These are phyloP conservation scores for Nelumbo lutea DNA, from an alignment of 164 flowering plant genomes.

Conservation along the genomic window DNA sequence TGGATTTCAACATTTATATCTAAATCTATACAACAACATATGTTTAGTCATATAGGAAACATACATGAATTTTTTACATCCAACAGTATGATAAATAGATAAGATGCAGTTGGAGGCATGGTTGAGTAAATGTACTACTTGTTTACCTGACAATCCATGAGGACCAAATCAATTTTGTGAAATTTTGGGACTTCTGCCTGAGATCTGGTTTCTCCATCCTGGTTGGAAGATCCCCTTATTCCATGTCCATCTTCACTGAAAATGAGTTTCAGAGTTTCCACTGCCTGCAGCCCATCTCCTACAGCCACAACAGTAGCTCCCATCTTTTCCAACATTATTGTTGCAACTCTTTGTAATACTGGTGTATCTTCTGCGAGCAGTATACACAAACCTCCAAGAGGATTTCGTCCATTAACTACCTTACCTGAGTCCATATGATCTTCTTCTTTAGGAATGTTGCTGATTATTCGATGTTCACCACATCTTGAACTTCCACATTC, in stretches of 20 bases:
- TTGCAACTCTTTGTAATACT: slow-evolving; percentile 86
- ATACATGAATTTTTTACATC: not conserved
- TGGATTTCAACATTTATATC: not conserved
- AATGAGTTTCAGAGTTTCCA: slow-evolving; percentile 55
- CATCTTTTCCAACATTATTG: slow-evolving; percentile 88
- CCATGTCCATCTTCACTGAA: slow-evolving; percentile 25
- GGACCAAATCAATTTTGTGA: slow-evolving; percentile 65
- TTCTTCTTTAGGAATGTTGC: slow-evolving; percentile 19
- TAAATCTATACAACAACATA: not conserved
- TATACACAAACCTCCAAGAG: slow-evolving; percentile 69
- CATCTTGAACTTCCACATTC: slow-evolving; percentile 10
- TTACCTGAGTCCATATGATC: slow-evolving; percentile 17
- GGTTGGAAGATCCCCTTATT: slow-evolving; percentile 14
- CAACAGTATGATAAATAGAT: not conserved
- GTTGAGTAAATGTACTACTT: not conserved
- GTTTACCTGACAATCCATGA: slow-evolving; percentile 96
- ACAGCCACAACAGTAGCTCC: slow-evolving; percentile 79
- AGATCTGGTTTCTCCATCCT: slow-evolving; percentile 21
- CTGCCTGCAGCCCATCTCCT: slow-evolving; percentile 93
- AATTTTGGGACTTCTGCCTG: slow-evolving; percentile 24
- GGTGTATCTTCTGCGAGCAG: slow-evolving; percentile 96
- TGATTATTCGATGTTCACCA: slow-evolving; percentile 12
- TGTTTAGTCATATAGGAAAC: too few species aligned
- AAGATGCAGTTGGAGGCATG: not conserved
- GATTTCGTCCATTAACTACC: slow-evolving; percentile 29